These are phyloP conservation scores for Erysimum cheiri DNA, from an alignment of 441 rosid genomes.

Conservation along the genomic window DNA sequence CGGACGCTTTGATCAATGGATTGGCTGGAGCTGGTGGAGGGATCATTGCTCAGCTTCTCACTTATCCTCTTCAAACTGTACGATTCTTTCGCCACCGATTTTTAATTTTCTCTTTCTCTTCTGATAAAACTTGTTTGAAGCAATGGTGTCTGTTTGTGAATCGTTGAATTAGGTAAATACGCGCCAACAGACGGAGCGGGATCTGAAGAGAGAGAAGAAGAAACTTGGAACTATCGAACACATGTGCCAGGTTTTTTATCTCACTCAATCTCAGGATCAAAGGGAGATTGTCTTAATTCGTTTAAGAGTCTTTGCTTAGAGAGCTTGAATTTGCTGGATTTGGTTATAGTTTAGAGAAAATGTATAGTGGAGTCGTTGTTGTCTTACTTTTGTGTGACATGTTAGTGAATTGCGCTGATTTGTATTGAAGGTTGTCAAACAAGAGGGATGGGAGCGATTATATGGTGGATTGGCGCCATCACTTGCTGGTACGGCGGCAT, in stretches of 20 bases:
- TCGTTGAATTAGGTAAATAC: slow-evolving; percentile 69
- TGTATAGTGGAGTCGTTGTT: background rate
- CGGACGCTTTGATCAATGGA: slow-evolving; percentile 95
- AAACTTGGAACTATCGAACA: slow-evolving; percentile 70
- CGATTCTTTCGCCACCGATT: slow-evolving; percentile 13
- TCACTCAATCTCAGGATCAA: slow-evolving; percentile 3
- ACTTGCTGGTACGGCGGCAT: slow-evolving; percentile 83
- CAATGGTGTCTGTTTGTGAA: slow-evolving; percentile 1
- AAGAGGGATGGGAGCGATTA: slow-evolving; percentile 90
- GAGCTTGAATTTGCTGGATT: slow-evolving; percentile 3
- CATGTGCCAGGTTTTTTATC: slow-evolving; percentile 72
- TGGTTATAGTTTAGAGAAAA: background rate
- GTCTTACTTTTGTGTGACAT: background rate
- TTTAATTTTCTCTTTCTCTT: background rate
- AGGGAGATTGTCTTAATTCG: background rate
- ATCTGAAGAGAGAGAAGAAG: slow-evolving; percentile 77
- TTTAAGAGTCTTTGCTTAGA: background rate
- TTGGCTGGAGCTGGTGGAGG: slow-evolving; percentile 98
- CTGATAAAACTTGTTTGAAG: background rate
- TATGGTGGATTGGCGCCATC: slow-evolving; percentile 90
- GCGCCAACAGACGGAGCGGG: slow-evolving; percentile 93
- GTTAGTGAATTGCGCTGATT: slow-evolving; percentile 14
- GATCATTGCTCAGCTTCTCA: slow-evolving; percentile 96
- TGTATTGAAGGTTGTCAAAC: slow-evolving; percentile 68
- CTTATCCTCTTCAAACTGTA: slow-evolving; percentile 97